These are phyloP conservation scores for Endoconidiophora polonica DNA, from an alignment of 2,329 filamentous ascomycete species.

Conservation along the genomic window DNA sequence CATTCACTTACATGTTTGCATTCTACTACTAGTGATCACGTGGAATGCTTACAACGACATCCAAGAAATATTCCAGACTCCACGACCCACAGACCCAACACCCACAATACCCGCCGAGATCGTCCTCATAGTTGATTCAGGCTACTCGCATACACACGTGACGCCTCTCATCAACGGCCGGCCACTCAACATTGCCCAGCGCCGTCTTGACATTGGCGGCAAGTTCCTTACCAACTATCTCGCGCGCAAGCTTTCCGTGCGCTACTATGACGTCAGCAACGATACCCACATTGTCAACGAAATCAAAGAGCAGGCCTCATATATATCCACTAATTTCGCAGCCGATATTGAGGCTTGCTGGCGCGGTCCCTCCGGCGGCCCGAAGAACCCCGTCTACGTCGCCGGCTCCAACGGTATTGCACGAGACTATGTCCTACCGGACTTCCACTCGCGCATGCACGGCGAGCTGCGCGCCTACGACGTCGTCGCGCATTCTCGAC, in stretches of 20 bases:
- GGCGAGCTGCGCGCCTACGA: conserved; percentile 69
- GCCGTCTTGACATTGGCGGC: conserved; percentile 77
- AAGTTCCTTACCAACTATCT: conserved; percentile 89
- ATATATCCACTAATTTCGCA: conserved; percentile 61
- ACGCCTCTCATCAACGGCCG: conserved; percentile 71
- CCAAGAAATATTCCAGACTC: conserved; percentile 49
- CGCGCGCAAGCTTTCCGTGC: conserved; percentile 72
- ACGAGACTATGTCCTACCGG: conserved; percentile 82
- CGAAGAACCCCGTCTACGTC: conserved; percentile 28
- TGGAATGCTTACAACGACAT: conserved; percentile 74
- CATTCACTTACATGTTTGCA: neutral
- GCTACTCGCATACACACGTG: conserved; percentile 83
- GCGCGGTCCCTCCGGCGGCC: conserved; percentile 54
- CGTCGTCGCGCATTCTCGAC: conserved; percentile 36
- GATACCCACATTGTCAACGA: conserved; percentile 89
- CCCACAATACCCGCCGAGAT: conserved; percentile 49
- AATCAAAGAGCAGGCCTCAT: conserved; percentile 84
- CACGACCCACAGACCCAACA: conserved; percentile 27
- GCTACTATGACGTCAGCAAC: conserved; percentile 90
- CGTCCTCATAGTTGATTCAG: conserved; percentile 75
- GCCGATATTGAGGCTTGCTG: conserved; percentile 66
- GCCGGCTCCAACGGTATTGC: conserved; percentile 43
- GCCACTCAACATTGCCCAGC: conserved; percentile 63
- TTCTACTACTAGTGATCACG: conserved; percentile 37
- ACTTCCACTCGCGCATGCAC: conserved; percentile 43